Evolutionary conservation across 2,329 filamentous ascomycete genomes (phyloP).

Genomic region (Sclerotinia minor): DNA sequence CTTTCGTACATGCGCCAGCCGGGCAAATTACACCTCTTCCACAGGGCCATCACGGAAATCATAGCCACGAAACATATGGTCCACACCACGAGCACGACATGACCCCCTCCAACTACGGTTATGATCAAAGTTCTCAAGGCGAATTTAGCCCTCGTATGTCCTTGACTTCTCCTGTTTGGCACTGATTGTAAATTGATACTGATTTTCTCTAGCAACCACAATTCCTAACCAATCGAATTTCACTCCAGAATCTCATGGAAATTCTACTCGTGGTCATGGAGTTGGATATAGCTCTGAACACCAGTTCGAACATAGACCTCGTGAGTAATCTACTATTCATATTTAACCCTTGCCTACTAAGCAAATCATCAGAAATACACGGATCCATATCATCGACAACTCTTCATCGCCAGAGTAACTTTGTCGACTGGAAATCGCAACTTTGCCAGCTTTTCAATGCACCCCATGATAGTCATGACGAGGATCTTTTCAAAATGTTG

Average conservation of each 20-base stretch:
- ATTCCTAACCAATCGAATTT: constrained; percentile 21
- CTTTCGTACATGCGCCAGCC: constrained; percentile 8
- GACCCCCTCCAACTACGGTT: constrained; percentile 6
- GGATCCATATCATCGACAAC: constrained; percentile 20
- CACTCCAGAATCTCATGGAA: constrained; percentile 25
- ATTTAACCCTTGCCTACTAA: neutral
- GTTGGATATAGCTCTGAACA: constrained; percentile 20
- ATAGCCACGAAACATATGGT: constrained; percentile 17
- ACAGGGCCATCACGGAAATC: constrained; percentile 5
- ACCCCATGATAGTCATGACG: constrained; percentile 21
- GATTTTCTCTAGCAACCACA: constrained; percentile 14
- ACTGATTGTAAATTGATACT: neutral
- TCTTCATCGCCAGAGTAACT: constrained; percentile 15
- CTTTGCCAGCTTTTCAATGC: constrained; percentile 24
- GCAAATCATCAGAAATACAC: constrained; percentile 7
- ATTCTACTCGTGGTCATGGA: constrained; percentile 18
- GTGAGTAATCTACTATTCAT: constrained; percentile 11
- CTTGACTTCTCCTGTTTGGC: neutral
- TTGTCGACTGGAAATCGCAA: constrained; percentile 22
- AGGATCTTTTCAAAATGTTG: constrained; percentile 23
- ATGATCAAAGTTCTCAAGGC: constrained; percentile 19
- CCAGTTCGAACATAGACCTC: constrained; percentile 22
- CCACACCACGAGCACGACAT: constrained; percentile 9
- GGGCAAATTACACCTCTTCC: constrained; percentile 2
- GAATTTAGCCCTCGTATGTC: constrained; percentile 23